Base-by-base conservation (phyloP, 1,284 basidiomycete species). In the Cutaneotrichosporon sp. region DNA sequence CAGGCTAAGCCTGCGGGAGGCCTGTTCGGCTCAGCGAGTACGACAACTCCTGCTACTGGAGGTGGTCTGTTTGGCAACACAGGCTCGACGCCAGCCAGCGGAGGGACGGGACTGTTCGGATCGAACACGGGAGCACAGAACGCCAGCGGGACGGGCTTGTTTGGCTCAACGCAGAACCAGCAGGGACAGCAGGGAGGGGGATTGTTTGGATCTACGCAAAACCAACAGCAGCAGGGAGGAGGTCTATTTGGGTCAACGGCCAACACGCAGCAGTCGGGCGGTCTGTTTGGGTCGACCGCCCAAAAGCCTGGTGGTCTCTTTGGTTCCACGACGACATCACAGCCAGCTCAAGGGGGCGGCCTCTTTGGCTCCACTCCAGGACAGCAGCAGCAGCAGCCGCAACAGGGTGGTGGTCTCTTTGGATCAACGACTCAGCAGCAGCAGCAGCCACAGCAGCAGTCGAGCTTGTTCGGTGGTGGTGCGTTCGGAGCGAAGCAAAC, bases 171-270 rank as follows among this genome's bases (percentile, higher is more conserved):
- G 29, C 63, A 70, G 67, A 48, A 51, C 19, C 49, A 49, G 43
- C 41, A 65, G 70, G 50, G 78, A 47, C 76, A 75, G 38, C 88
- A 87, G 79, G 49, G 78, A 70, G 49, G 79, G 75, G 52, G 75
- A 63, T 59, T 72, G 72, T 59, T 78, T 72, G 60, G 70, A 20
- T 45, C 55, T 9, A 31, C 29, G 29, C 29, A 3, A 45, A 26
- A 67, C 61, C 33, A 67, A 62, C 70, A 62, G 51, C 33, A 61
- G 45, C 70, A 71, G 58, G 49, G 57, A 14, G 63, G 63, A 4
- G 63, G 67, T 10, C 51, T 70, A 14, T 71, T 71, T 24, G 67
- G 75, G 39, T 75, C 66, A 65, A 38, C 50, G 8, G 46, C 57
- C 68, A 47, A 41, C 52, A 49, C 7, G 37, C 42, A 44, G 19